A percentile compares a stretch with the other conserved stretches of the same genome.
Conservation (phyloP, 345 rosid species). For the Eucalyptus camaldulensis region DNA sequence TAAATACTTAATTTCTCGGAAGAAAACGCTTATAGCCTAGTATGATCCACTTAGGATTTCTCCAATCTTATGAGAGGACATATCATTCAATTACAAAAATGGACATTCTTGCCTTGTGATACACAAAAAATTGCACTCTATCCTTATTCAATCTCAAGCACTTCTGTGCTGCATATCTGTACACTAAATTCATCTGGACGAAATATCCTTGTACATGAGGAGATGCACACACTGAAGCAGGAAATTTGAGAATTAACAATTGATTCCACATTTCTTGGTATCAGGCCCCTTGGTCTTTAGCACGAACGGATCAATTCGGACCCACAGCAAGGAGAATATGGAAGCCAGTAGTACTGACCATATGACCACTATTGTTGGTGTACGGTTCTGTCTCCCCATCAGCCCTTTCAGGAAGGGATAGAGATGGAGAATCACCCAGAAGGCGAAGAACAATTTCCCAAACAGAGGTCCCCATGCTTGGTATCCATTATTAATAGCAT, state of each 20-base stretch:
- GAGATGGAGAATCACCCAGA: conserved; percentile 95
- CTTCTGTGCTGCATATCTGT: background rate
- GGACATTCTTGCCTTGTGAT: background rate
- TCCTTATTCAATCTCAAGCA: background rate
- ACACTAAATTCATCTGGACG: background rate
- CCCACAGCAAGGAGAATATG: conserved; percentile 96
- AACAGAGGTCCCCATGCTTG: conserved; percentile 95
- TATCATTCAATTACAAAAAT: background rate
- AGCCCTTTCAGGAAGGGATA: conserved; percentile 98
- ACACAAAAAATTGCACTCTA: background rate
- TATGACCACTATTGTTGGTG: conserved; percentile 91
- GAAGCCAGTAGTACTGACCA: conserved; percentile 94
- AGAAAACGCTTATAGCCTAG: background rate
- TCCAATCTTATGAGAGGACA: background rate
- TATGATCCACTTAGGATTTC: background rate
- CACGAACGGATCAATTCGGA: conserved; percentile 84
- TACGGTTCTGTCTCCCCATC: conserved; percentile 93
- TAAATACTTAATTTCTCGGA: background rate
- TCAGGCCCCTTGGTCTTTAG: conserved; percentile 93
- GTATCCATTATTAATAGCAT: conserved; percentile 92
- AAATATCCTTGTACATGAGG: background rate
- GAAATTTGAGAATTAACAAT: conserved; percentile 37
- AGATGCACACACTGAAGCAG: conserved; percentile 3
- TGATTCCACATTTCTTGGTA: conserved; percentile 75
- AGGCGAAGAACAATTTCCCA: conserved; percentile 91